Base-by-base conservation (phyloP, 305 asterid species). In the Fraxinus dipetala region DNA sequence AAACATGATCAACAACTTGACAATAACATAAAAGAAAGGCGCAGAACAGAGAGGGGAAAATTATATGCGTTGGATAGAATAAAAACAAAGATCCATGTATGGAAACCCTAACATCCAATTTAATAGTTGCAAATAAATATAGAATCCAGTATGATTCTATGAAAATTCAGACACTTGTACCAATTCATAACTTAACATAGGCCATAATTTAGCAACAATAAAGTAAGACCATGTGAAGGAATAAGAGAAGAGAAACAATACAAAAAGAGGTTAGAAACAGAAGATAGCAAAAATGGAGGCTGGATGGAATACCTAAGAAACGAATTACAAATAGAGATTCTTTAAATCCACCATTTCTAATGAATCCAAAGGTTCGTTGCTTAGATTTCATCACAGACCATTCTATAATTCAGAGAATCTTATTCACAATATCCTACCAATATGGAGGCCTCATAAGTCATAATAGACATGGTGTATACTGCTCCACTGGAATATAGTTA, bases 181-280 rank as follows among this genome's bases (percentile, higher is more conserved):
- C 35, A 26, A 65, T 65, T 65, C 35, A 11, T 65, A 65, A 26
- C 72, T 22, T 65, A 65, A 26, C 16, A 65, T 65, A 24, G 6
- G 3, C 35, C 43, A 78, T 24, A 67, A 38, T 70, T 26, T 65
- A 77, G 79, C 85, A 79, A 84, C 48, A 75, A 84, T 40, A 77
- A 63, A 77, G 56, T 31, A 80, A 22, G 67, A 22, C 43, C 74
- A 73, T 75, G 70, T 72, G 11, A 36, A 36, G 43, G 80, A 81
- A 26, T n/a, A 59, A 77, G 48, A 79, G 13, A 24, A 76, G 20
- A 61, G 31, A 61, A 65, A 67, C 30, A 35, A 56, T 16, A 61
- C 24, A 22, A 30, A 30, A 63, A 35, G 72, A 35, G 22, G 70
- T 69, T 77, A 76, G 43, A 80, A 75, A 80, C 32, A 59, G 75